Evolutionary conservation across 148 eudicot species (phyloP).

Genomic region (Chenopodium suecicum): DNA sequence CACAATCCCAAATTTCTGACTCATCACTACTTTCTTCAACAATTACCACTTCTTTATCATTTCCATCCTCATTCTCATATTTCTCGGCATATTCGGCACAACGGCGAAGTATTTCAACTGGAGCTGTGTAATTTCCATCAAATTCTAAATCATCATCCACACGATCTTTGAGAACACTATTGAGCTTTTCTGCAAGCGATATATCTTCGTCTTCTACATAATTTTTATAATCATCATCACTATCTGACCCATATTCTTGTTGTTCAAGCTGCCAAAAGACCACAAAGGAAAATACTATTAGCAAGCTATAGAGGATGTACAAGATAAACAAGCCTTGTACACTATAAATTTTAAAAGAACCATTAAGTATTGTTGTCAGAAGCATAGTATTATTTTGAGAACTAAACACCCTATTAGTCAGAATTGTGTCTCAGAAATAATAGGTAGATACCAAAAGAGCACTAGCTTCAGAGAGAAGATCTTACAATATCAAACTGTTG

Average conservation of each 20-base stretch:
- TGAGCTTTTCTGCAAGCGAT: slow-evolving; percentile 63
- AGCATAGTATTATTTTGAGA: neutral
- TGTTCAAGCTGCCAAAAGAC: slow-evolving; percentile 61
- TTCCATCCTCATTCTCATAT: slow-evolving; percentile 53
- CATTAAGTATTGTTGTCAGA: neutral
- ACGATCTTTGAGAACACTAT: slow-evolving; percentile 43
- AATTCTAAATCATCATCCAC: slow-evolving; percentile 38
- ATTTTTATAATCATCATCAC: slow-evolving; percentile 50
- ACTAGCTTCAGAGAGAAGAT: neutral
- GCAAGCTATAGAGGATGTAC: neutral
- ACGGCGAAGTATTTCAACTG: slow-evolving; percentile 47
- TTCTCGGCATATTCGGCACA: slow-evolving; percentile 70
- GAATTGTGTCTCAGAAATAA: neutral
- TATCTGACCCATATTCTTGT: slow-evolving; percentile 72
- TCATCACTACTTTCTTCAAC: slow-evolving; percentile 86
- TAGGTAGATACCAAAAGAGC: neutral
- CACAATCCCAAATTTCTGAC: slow-evolving; percentile 88
- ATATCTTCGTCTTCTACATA: slow-evolving; percentile 41
- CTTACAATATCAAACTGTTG: slow-evolving; percentile 90
- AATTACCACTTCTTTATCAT: slow-evolving; percentile 45
- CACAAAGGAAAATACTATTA: neutral
- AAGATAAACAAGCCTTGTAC: neutral
- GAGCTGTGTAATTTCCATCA: slow-evolving; percentile 46
- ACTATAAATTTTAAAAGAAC: neutral
- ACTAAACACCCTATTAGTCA: neutral